Percentiles rank a stretch among this genome's conserved stretches.
phyloP scores from a whole-genome alignment of 352 stramenopile species.

The Globisporangium yorkense region DNA sequence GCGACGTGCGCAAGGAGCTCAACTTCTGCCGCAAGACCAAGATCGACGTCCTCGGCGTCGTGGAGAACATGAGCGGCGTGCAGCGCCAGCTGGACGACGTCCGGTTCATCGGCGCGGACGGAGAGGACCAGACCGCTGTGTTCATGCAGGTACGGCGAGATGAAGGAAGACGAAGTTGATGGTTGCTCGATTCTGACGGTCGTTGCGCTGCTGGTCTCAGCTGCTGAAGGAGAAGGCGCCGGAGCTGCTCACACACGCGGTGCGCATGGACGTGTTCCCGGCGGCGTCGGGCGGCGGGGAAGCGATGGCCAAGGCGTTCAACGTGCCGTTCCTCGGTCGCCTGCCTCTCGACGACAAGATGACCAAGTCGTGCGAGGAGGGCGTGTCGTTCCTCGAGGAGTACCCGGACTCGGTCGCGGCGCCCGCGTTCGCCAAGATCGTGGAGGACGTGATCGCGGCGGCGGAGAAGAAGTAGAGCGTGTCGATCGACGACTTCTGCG shows the following conservation, averaged over 20 bases:
- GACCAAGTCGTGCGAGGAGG: conserved; percentile 94
- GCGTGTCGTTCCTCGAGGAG: conserved; percentile 91
- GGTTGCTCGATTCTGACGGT: neutral
- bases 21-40: conserved; percentile 99
- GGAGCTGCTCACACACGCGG: conserved; percentile 56
- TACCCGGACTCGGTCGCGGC: conserved; percentile 70
- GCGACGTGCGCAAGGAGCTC: conserved; percentile 99
- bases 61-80: conserved; percentile 99
- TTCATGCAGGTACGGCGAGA: conserved; percentile 46
- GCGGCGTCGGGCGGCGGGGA: conserved; percentile 79
- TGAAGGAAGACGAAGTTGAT: too few relatives aligned
- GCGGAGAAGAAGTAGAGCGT: conserved; percentile 22
- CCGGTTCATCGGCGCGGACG: conserved; percentile 53
- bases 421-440: conserved; percentile 66
- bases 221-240: conserved; percentile 84
- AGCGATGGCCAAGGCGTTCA: conserved; percentile 95
- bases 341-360: conserved; percentile 97
- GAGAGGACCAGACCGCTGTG: conserved; percentile 46
- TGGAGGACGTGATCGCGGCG: conserved; percentile 60
- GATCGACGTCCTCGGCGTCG: conserved; percentile 83
- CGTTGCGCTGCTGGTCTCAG: conserved; percentile 14
- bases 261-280: conserved; percentile 89
- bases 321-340: conserved; percentile 95
- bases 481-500: too few relatives aligned
- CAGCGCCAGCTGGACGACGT: conserved; percentile 74